Conservation (phyloP, 306 rosid species). For the Crotalaria pallida region DNA sequence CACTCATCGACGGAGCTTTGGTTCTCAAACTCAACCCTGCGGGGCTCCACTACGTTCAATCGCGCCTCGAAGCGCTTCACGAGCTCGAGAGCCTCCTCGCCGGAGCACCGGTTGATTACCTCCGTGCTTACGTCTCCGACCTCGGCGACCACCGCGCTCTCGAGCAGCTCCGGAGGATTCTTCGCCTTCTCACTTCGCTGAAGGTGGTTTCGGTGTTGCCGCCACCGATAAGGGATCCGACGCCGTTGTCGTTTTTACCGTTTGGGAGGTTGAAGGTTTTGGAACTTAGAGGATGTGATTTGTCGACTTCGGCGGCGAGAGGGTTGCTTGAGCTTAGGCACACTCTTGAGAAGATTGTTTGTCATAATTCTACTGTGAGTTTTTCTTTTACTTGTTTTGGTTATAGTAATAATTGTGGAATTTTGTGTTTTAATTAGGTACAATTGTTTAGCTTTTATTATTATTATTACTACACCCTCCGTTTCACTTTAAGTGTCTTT, state of each 20-base stretch:
- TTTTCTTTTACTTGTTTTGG: not conserved
- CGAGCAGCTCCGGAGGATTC: slow-evolving; percentile 89
- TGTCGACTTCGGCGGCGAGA: slow-evolving; percentile 87
- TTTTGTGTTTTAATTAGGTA: not conserved
- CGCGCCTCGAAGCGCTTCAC: slow-evolving; percentile 76
- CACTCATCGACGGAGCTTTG: slow-evolving; percentile 68
- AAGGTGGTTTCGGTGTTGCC: slow-evolving; percentile 82
- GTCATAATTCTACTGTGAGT: slow-evolving; percentile 94
- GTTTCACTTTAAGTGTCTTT: no score
- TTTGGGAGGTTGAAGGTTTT: slow-evolving; percentile 73
- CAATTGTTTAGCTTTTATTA: no score
- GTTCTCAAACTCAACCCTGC: slow-evolving; percentile 88
- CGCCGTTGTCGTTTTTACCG: slow-evolving; percentile 77
- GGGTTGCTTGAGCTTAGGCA: slow-evolving; percentile 82
- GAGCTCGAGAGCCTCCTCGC: slow-evolving; percentile 78
- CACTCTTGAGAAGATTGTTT: slow-evolving; percentile 85
- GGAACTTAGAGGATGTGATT: slow-evolving; percentile 92
- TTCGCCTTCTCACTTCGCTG: slow-evolving; percentile 73
- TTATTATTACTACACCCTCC: no score
- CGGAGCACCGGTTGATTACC: slow-evolving; percentile 91
- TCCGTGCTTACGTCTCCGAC: slow-evolving; percentile 91
- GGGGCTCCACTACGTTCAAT: slow-evolving; percentile 87
- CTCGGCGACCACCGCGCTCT: slow-evolving; percentile 99
- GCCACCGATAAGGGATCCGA: slow-evolving; percentile 66
- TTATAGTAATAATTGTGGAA: not conserved